Evolutionary conservation across 305 asterid species (phyloP).

Genomic region (Euphrasia arctica): DNA sequence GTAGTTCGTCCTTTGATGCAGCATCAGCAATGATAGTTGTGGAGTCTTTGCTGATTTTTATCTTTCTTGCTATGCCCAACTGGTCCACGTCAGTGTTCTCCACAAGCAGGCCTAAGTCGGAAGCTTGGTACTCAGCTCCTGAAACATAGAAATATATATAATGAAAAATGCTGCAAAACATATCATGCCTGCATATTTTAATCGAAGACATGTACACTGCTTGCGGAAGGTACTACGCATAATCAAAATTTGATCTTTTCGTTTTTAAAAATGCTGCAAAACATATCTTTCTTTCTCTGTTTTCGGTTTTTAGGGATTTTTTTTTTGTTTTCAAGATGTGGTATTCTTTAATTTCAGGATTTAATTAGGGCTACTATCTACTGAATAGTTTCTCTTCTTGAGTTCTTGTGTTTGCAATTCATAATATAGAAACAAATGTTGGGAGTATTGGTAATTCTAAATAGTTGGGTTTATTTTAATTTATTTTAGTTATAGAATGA

Average conservation of each 20-base stretch:
- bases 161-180: background rate
- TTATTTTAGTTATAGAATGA: no score
- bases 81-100: constrained; percentile 81
- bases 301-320: no score
- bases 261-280: no score
- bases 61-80: constrained; percentile 87
- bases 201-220: no score
- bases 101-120: constrained; percentile 76
- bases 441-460: background rate
- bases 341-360: no score
- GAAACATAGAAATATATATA: constrained; percentile 21
- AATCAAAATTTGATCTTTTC: no score
- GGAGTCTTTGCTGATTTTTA: constrained; percentile 75
- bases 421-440: background rate
- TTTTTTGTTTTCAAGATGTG: no score
- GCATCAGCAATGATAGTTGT: constrained; percentile 94
- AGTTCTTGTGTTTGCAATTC: background rate
- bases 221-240: no score
- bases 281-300: no score
- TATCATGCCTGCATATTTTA: background rate
- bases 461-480: no score
- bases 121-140: constrained; percentile 98
- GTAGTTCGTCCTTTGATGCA: constrained; percentile 96
- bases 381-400: background rate
- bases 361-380: no score